Conservation (phyloP, 495 filamentous ascomycete species). For the Podospora conica region DNA sequence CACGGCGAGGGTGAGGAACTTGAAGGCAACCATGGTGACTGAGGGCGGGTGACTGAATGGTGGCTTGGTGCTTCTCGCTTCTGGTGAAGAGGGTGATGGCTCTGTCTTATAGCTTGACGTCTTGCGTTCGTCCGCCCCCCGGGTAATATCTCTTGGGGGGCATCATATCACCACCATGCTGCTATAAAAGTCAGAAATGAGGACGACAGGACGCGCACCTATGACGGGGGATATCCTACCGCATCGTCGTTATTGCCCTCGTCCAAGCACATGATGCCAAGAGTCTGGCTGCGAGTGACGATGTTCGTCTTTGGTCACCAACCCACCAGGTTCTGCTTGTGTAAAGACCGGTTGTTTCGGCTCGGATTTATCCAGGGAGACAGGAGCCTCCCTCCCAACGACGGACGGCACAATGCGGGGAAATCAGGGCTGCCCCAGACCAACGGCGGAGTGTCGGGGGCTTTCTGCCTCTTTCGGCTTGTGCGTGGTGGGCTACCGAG, state of each 20-base stretch:
- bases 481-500: not conserved
- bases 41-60: not conserved
- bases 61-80: not conserved
- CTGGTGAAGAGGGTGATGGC: not conserved
- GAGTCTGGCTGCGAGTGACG: not conserved
- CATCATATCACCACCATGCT: not conserved
- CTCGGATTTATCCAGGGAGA: conserved; percentile 2
- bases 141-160: not conserved
- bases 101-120: not conserved
- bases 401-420: not conserved
- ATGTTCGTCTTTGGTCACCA: not conserved
- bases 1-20: conserved; percentile 18
- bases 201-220: not conserved
- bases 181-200: not conserved
- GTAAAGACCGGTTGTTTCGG: not conserved
- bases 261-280: not conserved
- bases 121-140: not conserved
- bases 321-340: not conserved
- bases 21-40: conserved; percentile 22
- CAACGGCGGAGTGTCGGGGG: not conserved
- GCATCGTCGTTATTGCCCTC: not conserved
- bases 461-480: not conserved
- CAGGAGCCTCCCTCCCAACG: not conserved
- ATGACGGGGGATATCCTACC: not conserved
- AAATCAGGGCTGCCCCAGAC: not conserved